These are phyloP conservation scores for Abortiporus biennis DNA, from an alignment of 1,284 basidiomycete genomes.

Conservation along the genomic window DNA sequence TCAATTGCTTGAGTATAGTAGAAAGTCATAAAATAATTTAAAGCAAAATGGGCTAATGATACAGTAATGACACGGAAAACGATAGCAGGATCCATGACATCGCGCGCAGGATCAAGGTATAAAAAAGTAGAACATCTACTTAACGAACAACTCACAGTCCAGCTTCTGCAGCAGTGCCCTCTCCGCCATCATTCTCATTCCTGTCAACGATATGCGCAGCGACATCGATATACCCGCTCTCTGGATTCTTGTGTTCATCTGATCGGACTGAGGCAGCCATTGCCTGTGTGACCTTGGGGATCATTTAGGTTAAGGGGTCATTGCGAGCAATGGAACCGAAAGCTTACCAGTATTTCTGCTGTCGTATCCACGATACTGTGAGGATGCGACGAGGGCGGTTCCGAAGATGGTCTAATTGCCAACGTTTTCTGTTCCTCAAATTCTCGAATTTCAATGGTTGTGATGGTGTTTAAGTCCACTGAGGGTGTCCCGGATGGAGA, in stretches of 20 bases:
- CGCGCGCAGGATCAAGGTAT: neutral
- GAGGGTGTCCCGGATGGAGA: neutral
- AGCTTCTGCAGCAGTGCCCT: constrained; percentile 8
- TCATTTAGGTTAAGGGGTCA: neutral
- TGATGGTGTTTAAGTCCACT: constrained; percentile 16
- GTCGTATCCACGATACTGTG: constrained; percentile 20
- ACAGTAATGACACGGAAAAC: too few species aligned
- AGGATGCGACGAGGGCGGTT: constrained; percentile 21
- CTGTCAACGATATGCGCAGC: constrained; percentile 16
- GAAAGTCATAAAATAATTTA: too few species aligned
- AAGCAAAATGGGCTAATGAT: too few species aligned
- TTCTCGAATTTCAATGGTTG: constrained; percentile 15
- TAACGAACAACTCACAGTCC: constrained; percentile 1
- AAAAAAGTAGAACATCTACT: neutral
- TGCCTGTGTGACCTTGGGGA: constrained; percentile 11
- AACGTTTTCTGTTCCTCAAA: constrained; percentile 25
- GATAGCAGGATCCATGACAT: neutral
- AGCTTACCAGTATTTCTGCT: constrained; percentile 12
- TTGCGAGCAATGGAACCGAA: neutral
- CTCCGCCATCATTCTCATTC: constrained; percentile 16
- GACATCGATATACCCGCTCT: constrained; percentile 14
- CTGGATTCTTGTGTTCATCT: constrained; percentile 19
- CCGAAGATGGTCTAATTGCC: constrained; percentile 22
- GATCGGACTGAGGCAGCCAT: constrained; percentile 16
- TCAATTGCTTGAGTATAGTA: too few species aligned